Conservation (phyloP, 1,284 basidiomycete genomes). For the Heliocybe sulcata region DNA sequence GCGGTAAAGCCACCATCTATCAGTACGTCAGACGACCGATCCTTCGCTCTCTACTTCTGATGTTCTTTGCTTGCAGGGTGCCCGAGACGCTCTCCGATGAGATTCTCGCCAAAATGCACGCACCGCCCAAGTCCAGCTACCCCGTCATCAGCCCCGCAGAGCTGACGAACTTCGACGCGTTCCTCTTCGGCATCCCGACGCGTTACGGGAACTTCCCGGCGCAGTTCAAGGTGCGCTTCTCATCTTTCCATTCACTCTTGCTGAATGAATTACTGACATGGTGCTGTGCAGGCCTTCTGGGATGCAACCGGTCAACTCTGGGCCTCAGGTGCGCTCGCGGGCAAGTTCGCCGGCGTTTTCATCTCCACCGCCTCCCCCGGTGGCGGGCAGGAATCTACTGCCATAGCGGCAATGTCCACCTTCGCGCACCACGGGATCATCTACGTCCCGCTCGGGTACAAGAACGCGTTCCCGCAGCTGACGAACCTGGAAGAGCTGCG, state of each 20-base stretch:
- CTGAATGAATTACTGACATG: too few relatives aligned
- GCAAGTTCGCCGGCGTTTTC: slow-evolving; percentile 78
- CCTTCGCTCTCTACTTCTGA: neutral
- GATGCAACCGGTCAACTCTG: slow-evolving; percentile 79
- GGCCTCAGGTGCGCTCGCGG: slow-evolving; percentile 62
- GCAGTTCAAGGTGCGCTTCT: slow-evolving; percentile 46
- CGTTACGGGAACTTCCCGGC: slow-evolving; percentile 67
- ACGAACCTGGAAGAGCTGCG: slow-evolving; percentile 56
- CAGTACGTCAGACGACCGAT: slow-evolving; percentile 39
- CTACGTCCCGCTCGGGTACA: slow-evolving; percentile 79
- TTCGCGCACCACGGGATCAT: slow-evolving; percentile 77
- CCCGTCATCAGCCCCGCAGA: slow-evolving; percentile 66
- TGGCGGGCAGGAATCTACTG: slow-evolving; percentile 73
- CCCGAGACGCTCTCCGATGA: slow-evolving; percentile 80
- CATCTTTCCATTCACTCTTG: too few relatives aligned
- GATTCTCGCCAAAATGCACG: slow-evolving; percentile 72
- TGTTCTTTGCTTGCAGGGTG: slow-evolving; percentile 40
- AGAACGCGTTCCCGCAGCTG: slow-evolving; percentile 46
- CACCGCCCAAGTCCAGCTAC: slow-evolving; percentile 64
- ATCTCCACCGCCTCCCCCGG: slow-evolving; percentile 60
- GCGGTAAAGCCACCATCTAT: slow-evolving; percentile 68
- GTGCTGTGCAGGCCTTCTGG: slow-evolving; percentile 57
- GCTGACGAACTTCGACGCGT: slow-evolving; percentile 62
- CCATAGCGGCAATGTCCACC: slow-evolving; percentile 59
- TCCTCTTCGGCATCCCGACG: slow-evolving; percentile 75